A percentile compares a stretch with the other conserved stretches of the same genome.
phyloP scores from a whole-genome alignment of 192 early-diverging fungal species.

The Cladochytrium replicatum region DNA sequence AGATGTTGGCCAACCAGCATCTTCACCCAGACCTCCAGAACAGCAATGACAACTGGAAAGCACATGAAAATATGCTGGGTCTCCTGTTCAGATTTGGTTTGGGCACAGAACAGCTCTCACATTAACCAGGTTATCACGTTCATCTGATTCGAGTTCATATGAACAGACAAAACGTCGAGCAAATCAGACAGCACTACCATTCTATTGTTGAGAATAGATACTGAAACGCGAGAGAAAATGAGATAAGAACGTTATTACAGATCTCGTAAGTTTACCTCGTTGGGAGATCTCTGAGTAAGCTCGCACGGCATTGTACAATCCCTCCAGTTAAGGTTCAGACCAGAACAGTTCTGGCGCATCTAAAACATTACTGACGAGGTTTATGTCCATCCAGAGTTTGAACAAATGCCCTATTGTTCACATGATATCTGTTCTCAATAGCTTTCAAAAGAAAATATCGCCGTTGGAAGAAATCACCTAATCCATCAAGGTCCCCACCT shows the following conservation, averaged over 20 bases:
- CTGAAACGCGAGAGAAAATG: background rate
- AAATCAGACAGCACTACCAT: constrained; percentile 10
- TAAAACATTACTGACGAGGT: constrained; percentile 76
- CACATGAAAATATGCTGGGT: no score
- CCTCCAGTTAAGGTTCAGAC: constrained; percentile 74
- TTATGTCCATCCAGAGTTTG: constrained; percentile 82
- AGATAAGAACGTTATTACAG: background rate
- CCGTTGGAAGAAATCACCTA: no score
- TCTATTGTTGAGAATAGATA: constrained; percentile 8
- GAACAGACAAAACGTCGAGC: constrained; percentile 9
- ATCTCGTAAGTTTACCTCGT: background rate
- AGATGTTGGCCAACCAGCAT: no score
- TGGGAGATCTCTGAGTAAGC: constrained; percentile 21
- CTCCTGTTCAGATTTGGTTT: no score
- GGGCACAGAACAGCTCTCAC: no score
- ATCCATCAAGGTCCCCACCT: no score
- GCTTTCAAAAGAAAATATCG: no score
- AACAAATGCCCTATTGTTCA: constrained; percentile 50
- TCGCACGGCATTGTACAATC: constrained; percentile 68
- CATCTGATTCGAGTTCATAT: constrained; percentile 16
- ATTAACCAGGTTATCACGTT: constrained; percentile 9
- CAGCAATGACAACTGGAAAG: constrained; percentile 35
- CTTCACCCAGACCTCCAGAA: constrained; percentile 38
- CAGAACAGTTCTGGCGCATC: constrained; percentile 93
- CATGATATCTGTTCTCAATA: constrained; percentile 26